Base-by-base conservation (phyloP, 2,329 filamentous ascomycete species). In the Trichoderma harzianum region DNA sequence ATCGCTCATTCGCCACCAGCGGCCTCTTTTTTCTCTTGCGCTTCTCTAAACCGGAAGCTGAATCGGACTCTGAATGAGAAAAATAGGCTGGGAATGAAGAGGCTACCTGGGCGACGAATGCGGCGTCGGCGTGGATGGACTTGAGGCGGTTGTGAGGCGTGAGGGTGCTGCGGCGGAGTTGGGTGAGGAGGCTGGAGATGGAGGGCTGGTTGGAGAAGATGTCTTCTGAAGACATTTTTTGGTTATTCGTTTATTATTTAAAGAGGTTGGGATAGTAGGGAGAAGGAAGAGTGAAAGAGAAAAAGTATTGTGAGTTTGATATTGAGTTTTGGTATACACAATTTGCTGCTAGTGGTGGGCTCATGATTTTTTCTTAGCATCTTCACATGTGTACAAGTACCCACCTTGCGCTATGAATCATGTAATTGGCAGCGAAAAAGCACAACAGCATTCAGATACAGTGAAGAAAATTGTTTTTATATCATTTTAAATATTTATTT, bases 1-100 rank as follows among this genome's bases (percentile, higher is more conserved):
- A 98, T 72, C 96, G 89, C 84, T 98, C 95, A 79, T 99, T 99
- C 34, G 95, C 94, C 16, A 98, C 85, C 1, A 98, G 84, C 0
- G 94, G 94, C 1, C 95, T 84, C 3, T 51, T 24, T 11, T 6
- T 65, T n/a, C 26, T 58, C 47, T 28, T 39, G 21, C 53, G 5
- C n/a, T 26, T 51, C 11, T 58, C n/a, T 7, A 5, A 8, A 14
- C 4, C 4, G 1, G 18, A 10, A 30, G 26, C 4, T 3, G 28
- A 12, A n/a, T 11, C 3, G 3, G 28, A 28, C 28, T 28, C 28
- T 8, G 28, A 30, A 30, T 3, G 7, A 30, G 28, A 58, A n/a
- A 21, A 57, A 26, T 16, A 36, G 3, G 39, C 43, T 6, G 26
- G 76, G 71, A 86, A 89, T 0, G 86, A 84, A 1, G 80, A 79